Conservation (phyloP, 768 basidiomycete species). For the Royoungia palumana region DNA sequence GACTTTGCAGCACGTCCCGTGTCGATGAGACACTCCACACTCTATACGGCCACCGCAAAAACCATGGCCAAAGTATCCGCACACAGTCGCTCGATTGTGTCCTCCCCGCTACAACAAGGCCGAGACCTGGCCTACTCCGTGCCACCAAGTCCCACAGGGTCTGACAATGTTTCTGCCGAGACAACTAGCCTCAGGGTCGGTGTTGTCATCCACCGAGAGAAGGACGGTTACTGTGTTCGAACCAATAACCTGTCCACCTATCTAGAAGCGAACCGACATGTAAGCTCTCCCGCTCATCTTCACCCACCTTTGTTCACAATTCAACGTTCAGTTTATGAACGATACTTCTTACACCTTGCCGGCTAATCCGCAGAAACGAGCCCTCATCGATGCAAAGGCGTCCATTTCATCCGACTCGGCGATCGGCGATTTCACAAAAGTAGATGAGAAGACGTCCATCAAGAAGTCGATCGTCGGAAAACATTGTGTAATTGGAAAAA, state of each 20-base stretch:
- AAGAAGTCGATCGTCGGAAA: conserved; percentile 78
- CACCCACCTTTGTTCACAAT: conserved; percentile 13
- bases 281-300: conserved; percentile 33
- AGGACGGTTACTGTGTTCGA: conserved; percentile 58
- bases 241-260: conserved; percentile 76
- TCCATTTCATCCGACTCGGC: conserved; percentile 82
- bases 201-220: conserved; percentile 53
- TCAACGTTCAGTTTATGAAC: conserved; percentile 41
- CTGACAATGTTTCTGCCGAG: conserved; percentile 34
- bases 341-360: conserved; percentile 52
- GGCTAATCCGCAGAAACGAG: conserved; percentile 57
- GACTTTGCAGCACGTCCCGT: conserved; percentile 42
- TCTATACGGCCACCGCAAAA: conserved; percentile 25
- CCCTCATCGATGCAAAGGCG: conserved; percentile 74
- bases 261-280: conserved; percentile 77
- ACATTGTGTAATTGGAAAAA: conserved; percentile 82
- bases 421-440: conserved; percentile 77
- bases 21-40: conserved; percentile 56
- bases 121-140: conserved; percentile 37
- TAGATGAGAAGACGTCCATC: conserved; percentile 76
- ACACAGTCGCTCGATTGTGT: conserved; percentile 6
- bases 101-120: conserved; percentile 21
- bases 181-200: conserved; percentile 60
- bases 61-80: conserved; percentile 18
- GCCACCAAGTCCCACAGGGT: conserved; percentile 44